Evolutionary conservation across 2,329 filamentous ascomycete species (phyloP).

Genomic region (Ceratocystis cubensis): DNA sequence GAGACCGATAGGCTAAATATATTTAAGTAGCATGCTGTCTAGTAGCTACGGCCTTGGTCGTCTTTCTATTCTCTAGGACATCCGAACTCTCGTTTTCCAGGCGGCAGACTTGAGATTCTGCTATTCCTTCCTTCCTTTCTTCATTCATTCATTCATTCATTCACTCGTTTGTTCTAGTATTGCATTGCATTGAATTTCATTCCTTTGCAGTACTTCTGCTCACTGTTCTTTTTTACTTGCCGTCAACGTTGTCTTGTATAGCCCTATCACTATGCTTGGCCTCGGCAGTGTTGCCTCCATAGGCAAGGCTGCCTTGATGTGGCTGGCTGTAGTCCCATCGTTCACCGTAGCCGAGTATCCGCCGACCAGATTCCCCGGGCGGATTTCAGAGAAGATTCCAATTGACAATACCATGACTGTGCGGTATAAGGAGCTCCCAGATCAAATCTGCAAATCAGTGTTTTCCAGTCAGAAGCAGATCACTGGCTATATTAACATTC

Average conservation of each 20-base stretch:
- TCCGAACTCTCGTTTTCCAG: no score
- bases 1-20: background rate
- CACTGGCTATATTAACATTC: slow-evolving; percentile 54
- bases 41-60: background rate
- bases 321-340: background rate
- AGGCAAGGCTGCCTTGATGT: background rate
- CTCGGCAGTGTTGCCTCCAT: background rate
- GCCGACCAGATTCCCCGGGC: background rate
- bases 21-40: background rate
- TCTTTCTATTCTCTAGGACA: background rate
- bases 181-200: background rate
- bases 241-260: background rate
- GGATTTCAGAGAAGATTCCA: background rate
- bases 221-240: background rate
- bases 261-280: background rate
- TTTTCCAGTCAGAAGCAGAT: slow-evolving; percentile 56
- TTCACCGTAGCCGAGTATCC: slow-evolving; percentile 1
- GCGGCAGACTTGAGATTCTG: no score
- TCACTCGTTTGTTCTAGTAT: no score
- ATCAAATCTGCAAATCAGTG: slow-evolving; percentile 47
- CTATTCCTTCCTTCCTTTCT: no score
- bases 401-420: slow-evolving; percentile 5
- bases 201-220: background rate
- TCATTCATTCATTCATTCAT: no score
- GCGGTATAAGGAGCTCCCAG: slow-evolving; percentile 1